Base-by-base conservation (phyloP, 2,329 filamentous ascomycete species). In the Davidsoniella eucalypti region DNA sequence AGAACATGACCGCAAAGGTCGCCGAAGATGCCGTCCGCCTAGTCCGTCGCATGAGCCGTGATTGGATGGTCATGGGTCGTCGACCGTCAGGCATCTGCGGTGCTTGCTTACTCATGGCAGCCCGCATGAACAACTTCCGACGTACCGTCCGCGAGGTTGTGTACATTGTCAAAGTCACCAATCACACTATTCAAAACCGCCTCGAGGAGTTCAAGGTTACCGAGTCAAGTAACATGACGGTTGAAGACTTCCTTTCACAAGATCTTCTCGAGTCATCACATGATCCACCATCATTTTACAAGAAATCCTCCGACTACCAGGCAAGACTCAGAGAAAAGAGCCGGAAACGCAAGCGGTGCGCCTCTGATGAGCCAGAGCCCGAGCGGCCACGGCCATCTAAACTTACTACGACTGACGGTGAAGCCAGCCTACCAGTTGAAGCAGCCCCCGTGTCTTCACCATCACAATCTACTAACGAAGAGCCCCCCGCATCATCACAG, bases 41-140 rank as follows among this genome's bases (percentile, higher is more conserved):
- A 48, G 80, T 94, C 51, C 81, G 84, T 63, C 82, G 92, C 54
- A 96, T 98, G 92, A 88, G 86, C 56, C 75, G 86, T 49, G 92
- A 98, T 66, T 96, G 92, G 88, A 96, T 98, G 78, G 82, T 88
- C 44, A 87, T 88, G 61, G 92, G 92, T 58, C 84, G 92, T 59
- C 82, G 92, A 39, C 92, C 92, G 14, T 90, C 90, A 5, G 92
- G 92, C 56, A 82, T 96, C 50, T 95, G 88, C 63, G 92, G 92
- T 54, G 92, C 92, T 10, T 94, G 88, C 57, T 75, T 98, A 44
- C 84, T 98, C 54, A 82, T 98, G 63, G 92, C 92, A 5, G 90
- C 92, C 7, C 84, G 92, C 48, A 96, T 96, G 83, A 94, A 95
- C 73, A 96, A 96, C 64, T 98, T 93, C 61, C 83, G 90, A 42